Evolutionary conservation across 1,284 basidiomycete species (phyloP).

Genomic region (Leccinum angustisporum): DNA sequence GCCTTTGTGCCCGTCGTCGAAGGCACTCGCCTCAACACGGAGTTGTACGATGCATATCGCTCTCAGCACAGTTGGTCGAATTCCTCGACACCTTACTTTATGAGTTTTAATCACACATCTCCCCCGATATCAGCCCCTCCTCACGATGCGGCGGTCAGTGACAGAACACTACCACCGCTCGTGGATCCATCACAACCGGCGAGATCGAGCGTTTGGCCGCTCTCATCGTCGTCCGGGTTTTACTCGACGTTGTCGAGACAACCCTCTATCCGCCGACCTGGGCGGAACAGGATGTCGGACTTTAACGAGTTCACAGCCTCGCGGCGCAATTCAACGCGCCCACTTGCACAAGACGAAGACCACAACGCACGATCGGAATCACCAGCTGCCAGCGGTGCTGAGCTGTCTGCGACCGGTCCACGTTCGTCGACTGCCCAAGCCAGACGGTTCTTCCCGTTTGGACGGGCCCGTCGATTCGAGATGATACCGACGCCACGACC

Average conservation of each 20-base stretch:
- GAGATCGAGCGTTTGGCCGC: conserved; percentile 25
- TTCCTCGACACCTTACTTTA: conserved; percentile 26
- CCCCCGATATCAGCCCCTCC: conserved; percentile 21
- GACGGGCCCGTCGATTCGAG: conserved; percentile 31
- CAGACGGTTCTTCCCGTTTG: conserved; percentile 34
- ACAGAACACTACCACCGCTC: conserved; percentile 31
- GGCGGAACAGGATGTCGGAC: conserved; percentile 55
- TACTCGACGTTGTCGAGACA: conserved; percentile 34
- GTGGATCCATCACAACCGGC: conserved; percentile 26
- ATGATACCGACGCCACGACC: conserved; percentile 33
- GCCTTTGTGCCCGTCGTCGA: conserved; percentile 40
- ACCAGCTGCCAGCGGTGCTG: conserved; percentile 1
- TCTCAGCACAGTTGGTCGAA: conserved; percentile 33
- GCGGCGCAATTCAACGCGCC: conserved; percentile 43
- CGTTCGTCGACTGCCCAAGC: conserved; percentile 27
- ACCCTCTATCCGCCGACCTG: conserved; percentile 49
- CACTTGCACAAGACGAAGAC: conserved; percentile 25
- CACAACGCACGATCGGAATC: conserved; percentile 18
- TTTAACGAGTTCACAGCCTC: conserved; percentile 67
- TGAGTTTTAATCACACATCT: conserved; percentile 24
- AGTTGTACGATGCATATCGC: conserved; percentile 55
- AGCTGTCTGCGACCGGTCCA: conserved; percentile 12
- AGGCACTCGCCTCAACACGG: conserved; percentile 53
- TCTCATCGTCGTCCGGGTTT: conserved; percentile 27
- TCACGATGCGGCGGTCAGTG: conserved; percentile 17